Evolutionary conservation across 192 early-diverging fungal genomes (phyloP).

Genomic region (Fimicolochytrium jonesii): DNA sequence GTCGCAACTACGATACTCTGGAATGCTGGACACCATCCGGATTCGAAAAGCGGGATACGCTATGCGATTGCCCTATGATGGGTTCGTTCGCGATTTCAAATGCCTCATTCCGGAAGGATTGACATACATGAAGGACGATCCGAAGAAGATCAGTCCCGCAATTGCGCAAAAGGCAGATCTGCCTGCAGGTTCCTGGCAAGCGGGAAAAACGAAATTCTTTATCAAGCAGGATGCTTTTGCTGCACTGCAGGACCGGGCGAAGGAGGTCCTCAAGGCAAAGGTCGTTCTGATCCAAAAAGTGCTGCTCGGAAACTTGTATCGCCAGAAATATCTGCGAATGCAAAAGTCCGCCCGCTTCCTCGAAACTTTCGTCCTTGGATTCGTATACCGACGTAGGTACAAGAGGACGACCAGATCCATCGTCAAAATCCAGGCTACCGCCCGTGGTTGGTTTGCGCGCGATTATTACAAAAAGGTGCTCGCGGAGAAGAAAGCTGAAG

Average conservation of each 20-base stretch:
- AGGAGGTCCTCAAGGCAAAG: slow-evolving; percentile 35
- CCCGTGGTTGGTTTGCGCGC: slow-evolving; percentile 49
- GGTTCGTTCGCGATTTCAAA: slow-evolving; percentile 41
- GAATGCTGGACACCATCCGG: slow-evolving; percentile 56
- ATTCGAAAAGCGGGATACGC: slow-evolving; percentile 56
- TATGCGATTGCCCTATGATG: slow-evolving; percentile 39
- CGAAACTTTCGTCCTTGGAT: slow-evolving; percentile 27
- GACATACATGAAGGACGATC: slow-evolving; percentile 24
- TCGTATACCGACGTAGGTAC: slow-evolving; percentile 37
- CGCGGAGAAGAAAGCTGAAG: slow-evolving; percentile 24
- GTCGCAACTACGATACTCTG: slow-evolving; percentile 53
- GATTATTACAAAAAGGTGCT: slow-evolving; percentile 29
- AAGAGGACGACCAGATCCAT: slow-evolving; percentile 28
- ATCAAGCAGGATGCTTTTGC: slow-evolving; percentile 31
- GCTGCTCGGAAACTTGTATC: slow-evolving; percentile 37
- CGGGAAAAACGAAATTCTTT: slow-evolving; percentile 50
- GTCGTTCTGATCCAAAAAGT: slow-evolving; percentile 40
- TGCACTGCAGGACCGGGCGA: slow-evolving; percentile 28
- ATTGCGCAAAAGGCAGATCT: slow-evolving; percentile 31
- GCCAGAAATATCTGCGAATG: slow-evolving; percentile 34
- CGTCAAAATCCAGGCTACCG: slow-evolving; percentile 48
- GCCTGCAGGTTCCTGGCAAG: slow-evolving; percentile 34
- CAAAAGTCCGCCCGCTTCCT: slow-evolving; percentile 32
- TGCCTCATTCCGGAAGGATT: slow-evolving; percentile 21
- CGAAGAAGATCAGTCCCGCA: slow-evolving; percentile 11